Conservation (phyloP, 2,329 filamentous ascomycete species). For the Tolypocladium ovalisporum region DNA sequence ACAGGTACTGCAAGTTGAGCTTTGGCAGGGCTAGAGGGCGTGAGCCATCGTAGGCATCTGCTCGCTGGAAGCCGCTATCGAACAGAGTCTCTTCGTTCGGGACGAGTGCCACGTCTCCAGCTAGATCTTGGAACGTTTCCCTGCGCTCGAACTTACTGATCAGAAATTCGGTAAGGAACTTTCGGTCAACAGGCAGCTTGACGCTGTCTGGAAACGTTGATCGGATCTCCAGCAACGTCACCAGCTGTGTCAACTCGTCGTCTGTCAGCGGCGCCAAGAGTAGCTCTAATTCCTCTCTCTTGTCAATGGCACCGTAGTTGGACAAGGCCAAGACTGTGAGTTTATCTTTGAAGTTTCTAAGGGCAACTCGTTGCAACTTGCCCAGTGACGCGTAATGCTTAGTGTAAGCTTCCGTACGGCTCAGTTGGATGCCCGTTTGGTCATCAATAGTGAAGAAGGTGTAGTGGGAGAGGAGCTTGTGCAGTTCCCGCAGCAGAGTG, state of each 20-base stretch:
- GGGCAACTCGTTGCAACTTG: slow-evolving; percentile 65
- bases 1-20: slow-evolving; percentile 89
- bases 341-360: slow-evolving; percentile 81
- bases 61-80: slow-evolving; percentile 65
- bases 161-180: slow-evolving; percentile 60
- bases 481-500: slow-evolving; percentile 69
- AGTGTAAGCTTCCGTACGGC: slow-evolving; percentile 63
- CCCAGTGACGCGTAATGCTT: slow-evolving; percentile 66
- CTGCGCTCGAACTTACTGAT: slow-evolving; percentile 65
- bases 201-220: slow-evolving; percentile 69
- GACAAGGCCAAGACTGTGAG: slow-evolving; percentile 84
- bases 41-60: slow-evolving; percentile 80
- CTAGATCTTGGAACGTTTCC: slow-evolving; percentile 71
- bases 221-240: slow-evolving; percentile 62
- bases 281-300: slow-evolving; percentile 64
- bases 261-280: slow-evolving; percentile 66
- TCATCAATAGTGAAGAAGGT: slow-evolving; percentile 85
- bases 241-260: slow-evolving; percentile 60
- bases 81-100: slow-evolving; percentile 79
- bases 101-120: slow-evolving; percentile 60
- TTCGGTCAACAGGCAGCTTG: slow-evolving; percentile 50
- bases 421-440: slow-evolving; percentile 70
- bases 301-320: slow-evolving; percentile 82
- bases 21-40: slow-evolving; percentile 85
- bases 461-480: slow-evolving; percentile 73